phyloP scores from a whole-genome alignment of 495 filamentous ascomycete genomes.

The Trichoderma erinaceum region DNA sequence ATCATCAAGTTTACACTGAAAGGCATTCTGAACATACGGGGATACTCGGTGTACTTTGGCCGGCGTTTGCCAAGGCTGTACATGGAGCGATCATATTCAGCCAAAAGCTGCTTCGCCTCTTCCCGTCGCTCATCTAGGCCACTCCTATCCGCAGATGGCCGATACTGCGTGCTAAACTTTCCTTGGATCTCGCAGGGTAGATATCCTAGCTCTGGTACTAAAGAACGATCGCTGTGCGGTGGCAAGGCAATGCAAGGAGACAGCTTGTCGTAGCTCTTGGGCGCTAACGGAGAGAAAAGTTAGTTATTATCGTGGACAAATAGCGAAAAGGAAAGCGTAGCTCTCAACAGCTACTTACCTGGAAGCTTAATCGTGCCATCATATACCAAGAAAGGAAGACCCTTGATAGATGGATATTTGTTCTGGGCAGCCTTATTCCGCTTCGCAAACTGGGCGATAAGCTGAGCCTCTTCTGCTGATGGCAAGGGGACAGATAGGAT shows the following conservation, averaged over 20 bases:
- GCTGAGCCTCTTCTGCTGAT: constrained; percentile 7
- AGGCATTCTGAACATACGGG: background rate
- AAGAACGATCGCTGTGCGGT: background rate
- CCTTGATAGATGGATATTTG: constrained; percentile 14
- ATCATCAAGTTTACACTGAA: background rate
- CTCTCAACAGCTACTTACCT: background rate
- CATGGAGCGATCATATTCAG: constrained; percentile 15
- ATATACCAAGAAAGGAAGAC: background rate
- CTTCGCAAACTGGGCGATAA: constrained; percentile 5
- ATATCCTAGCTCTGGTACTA: constrained; percentile 9
- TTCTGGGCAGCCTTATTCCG: constrained; percentile 13
- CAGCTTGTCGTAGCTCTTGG: constrained; percentile 18
- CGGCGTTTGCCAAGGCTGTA: constrained; percentile 12
- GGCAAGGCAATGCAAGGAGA: constrained; percentile 14
- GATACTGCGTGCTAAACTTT: constrained; percentile 9
- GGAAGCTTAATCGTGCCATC: constrained; percentile 14
- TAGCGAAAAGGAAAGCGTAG: background rate
- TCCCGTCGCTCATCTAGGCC: constrained; percentile 13
- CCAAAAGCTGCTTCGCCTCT: constrained; percentile 12
- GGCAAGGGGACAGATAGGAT: background rate
- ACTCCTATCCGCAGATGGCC: background rate
- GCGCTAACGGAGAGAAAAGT: background rate
- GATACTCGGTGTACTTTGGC: constrained; percentile 19
- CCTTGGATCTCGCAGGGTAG: constrained; percentile 16
- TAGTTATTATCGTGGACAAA: background rate